Conservation (phyloP, 257 asterid genomes). For the Plectranthus barbatus region DNA sequence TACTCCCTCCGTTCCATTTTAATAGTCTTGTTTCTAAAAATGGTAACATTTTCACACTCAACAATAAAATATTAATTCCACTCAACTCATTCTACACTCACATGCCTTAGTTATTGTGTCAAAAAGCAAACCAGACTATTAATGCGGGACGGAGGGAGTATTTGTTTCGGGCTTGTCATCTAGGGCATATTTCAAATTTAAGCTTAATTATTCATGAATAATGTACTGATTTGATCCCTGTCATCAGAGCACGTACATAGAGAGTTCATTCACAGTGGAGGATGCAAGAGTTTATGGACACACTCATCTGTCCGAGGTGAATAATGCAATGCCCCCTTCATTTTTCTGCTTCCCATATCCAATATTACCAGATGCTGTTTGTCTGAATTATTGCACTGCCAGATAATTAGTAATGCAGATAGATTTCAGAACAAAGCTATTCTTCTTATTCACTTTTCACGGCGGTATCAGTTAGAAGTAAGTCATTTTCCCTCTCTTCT, state of each 20-base stretch:
- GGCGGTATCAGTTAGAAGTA: conserved; percentile 85
- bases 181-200: not conserved
- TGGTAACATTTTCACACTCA: too few relatives aligned
- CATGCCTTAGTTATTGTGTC: too few relatives aligned
- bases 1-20: too few relatives aligned
- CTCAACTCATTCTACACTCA: too few relatives aligned
- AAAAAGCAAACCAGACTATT: too few relatives aligned
- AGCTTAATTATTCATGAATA: not conserved
- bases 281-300: conserved; percentile 86
- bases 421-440: conserved; percentile 81
- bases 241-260: conserved; percentile 75
- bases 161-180: not conserved
- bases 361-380: not conserved
- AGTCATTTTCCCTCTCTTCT: conserved; percentile 25
- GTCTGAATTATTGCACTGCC: conserved; percentile 14
- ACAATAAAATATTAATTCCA: too few relatives aligned
- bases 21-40: too few relatives aligned
- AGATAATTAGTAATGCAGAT: conserved; percentile 63
- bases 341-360: not conserved
- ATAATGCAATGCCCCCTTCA: not conserved
- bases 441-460: conserved; percentile 91
- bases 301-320: conserved; percentile 93
- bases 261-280: conserved; percentile 41
- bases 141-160: too few relatives aligned
- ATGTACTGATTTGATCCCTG: conserved; percentile 1